Conservation (phyloP, 164 flowering plant genomes). For the Kalanchoe fedtschenkoi region DNA sequence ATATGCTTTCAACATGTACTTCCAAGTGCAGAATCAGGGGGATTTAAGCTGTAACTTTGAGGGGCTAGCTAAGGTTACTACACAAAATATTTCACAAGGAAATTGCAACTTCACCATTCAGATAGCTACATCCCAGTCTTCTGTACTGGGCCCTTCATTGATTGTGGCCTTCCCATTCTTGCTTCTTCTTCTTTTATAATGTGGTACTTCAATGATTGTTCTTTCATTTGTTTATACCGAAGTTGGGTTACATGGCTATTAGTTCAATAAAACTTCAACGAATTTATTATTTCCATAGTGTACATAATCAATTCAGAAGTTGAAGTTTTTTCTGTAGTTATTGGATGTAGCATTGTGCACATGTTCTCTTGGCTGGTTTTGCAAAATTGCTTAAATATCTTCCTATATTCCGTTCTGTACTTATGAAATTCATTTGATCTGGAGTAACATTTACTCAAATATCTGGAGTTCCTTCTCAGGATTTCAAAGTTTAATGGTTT, state of each 20-base stretch:
- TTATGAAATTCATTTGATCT: too few species aligned
- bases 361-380: too few species aligned
- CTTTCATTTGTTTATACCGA: not conserved
- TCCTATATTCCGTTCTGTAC: too few species aligned
- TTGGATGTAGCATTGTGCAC: too few species aligned
- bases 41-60: slow-evolving; percentile 56
- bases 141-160: slow-evolving; percentile 13
- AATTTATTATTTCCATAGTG: not conserved
- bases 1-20: slow-evolving; percentile 76
- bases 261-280: not conserved
- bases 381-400: too few species aligned
- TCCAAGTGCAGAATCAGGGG: slow-evolving; percentile 58
- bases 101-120: slow-evolving; percentile 29
- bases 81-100: slow-evolving; percentile 26
- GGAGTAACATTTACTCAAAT: too few species aligned
- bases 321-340: too few species aligned
- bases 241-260: not conserved
- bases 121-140: slow-evolving; percentile 14
- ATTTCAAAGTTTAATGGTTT: too few species aligned
- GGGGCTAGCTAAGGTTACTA: slow-evolving; percentile 49
- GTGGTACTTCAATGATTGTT: not conserved
- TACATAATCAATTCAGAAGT: too few species aligned
- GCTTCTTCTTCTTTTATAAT: not conserved
- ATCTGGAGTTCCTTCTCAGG: too few species aligned
- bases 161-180: not conserved